Conservation (phyloP, 495 filamentous ascomycete species). For the Aspergillus taichungensis region DNA sequence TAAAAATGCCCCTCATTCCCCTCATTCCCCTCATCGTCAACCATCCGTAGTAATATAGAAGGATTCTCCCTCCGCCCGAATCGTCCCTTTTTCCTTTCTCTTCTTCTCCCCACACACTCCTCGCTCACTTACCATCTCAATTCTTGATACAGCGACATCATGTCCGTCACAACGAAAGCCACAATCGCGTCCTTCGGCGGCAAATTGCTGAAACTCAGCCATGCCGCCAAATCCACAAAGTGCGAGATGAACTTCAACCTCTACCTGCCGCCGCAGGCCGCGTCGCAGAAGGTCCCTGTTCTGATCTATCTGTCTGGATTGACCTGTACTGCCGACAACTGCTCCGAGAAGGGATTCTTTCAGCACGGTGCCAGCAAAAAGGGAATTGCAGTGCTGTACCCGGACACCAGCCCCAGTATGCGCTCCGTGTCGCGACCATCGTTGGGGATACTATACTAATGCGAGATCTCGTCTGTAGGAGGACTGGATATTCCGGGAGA, state of each 20-base stretch:
- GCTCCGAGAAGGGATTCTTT: constrained; percentile 91
- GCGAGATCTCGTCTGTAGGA: constrained; percentile 21
- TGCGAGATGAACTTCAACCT: constrained; percentile 64
- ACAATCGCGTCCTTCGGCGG: constrained; percentile 90
- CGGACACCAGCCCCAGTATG: constrained; percentile 85
- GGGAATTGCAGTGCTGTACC: constrained; percentile 83
- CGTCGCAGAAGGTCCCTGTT: constrained; percentile 59
- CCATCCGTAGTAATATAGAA: too few relatives aligned
- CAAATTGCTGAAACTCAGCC: constrained; percentile 86
- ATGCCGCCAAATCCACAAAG: constrained; percentile 59
- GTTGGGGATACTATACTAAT: neutral
- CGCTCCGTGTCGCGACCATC: constrained; percentile 3
- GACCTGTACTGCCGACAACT: constrained; percentile 94
- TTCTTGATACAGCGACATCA: constrained; percentile 18
- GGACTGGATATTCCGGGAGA: constrained; percentile 72
- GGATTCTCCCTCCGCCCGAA: too few relatives aligned
- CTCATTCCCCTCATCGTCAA: constrained; percentile 15
- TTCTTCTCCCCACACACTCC: neutral
- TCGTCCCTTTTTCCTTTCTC: neutral
- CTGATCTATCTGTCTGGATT: constrained; percentile 92
- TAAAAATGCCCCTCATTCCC: constrained; percentile 21
- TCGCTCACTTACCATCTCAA: neutral
- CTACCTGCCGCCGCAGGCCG: constrained; percentile 53
- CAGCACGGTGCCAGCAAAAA: constrained; percentile 67
- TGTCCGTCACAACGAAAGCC: constrained; percentile 79